phyloP scores from a whole-genome alignment of 768 basidiomycete species.

The Strobilomyces confusus region DNA sequence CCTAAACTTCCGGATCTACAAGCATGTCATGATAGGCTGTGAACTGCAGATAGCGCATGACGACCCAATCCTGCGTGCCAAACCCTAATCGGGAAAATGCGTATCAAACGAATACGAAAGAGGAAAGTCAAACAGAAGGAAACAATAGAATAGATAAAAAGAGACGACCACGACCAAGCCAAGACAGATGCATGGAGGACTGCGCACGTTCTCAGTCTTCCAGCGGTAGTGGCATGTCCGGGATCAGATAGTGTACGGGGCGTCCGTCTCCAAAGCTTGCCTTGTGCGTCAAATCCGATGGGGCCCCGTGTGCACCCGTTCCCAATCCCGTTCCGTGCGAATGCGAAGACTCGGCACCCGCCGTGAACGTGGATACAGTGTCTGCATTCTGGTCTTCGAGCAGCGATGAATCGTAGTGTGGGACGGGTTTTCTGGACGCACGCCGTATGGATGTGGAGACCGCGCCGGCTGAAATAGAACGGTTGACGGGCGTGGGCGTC shows the following conservation, averaged over 20 bases:
- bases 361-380: constrained; percentile 21
- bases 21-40: not conserved
- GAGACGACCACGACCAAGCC: not conserved
- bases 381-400: constrained; percentile 20
- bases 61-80: not conserved
- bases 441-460: constrained; percentile 27
- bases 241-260: constrained; percentile 55
- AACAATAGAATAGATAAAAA: not conserved
- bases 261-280: constrained; percentile 43
- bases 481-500: constrained; percentile 19
- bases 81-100: not conserved
- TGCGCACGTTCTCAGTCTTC: constrained; percentile 20
- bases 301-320: constrained; percentile 3
- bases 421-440: constrained; percentile 54
- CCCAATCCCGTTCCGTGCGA: constrained; percentile 24
- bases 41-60: constrained; percentile 6
- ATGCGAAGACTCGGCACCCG: constrained; percentile 25
- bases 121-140: not conserved
- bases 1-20: constrained; percentile 1
- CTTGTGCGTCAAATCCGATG: constrained; percentile 36
- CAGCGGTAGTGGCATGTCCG: constrained; percentile 47
- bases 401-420: constrained; percentile 40
- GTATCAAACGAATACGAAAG: constrained; percentile 9
- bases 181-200: not conserved
- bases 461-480: constrained; percentile 26